Evolutionary conservation across 371 early-diverging fungal genomes (phyloP).

Genomic region (Blyttiomyces sp.): DNA sequence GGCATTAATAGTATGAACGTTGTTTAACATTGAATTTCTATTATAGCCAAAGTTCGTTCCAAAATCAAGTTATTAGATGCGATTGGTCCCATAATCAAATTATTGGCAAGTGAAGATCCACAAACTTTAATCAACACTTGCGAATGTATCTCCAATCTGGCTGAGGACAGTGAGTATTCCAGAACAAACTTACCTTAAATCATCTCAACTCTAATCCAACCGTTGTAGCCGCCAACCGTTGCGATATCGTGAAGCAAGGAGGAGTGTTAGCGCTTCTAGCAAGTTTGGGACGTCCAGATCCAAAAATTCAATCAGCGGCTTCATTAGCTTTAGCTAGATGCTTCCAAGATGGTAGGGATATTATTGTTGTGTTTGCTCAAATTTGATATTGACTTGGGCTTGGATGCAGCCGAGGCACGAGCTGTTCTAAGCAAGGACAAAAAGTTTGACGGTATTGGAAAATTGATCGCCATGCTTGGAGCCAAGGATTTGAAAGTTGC

Average conservation of each 20-base stretch:
- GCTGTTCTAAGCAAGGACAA: slow-evolving; percentile 12
- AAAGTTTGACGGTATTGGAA: slow-evolving; percentile 25
- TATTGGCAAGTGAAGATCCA: slow-evolving; percentile 32
- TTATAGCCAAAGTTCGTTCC: slow-evolving; percentile 31
- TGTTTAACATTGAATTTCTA: background rate
- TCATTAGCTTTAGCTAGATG: slow-evolving; percentile 36
- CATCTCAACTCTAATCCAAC: background rate
- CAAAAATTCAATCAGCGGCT: slow-evolving; percentile 29
- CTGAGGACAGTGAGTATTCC: slow-evolving; percentile 44
- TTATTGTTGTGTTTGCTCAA: background rate
- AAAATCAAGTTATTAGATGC: slow-evolving; percentile 30
- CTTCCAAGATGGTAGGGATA: slow-evolving; percentile 41
- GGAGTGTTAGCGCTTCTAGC: slow-evolving; percentile 27
- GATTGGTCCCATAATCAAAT: slow-evolving; percentile 22
- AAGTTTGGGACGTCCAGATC: slow-evolving; percentile 28
- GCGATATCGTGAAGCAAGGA: slow-evolving; percentile 39
- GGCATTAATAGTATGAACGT: background rate
- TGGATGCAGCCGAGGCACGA: slow-evolving; percentile 18
- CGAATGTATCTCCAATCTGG: slow-evolving; percentile 43
- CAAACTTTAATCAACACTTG: slow-evolving; percentile 34
- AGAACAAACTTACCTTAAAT: background rate
- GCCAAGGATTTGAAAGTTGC: slow-evolving; percentile 42
- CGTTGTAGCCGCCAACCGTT: slow-evolving; percentile 29
- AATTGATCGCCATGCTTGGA: slow-evolving; percentile 33
- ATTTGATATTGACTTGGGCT: background rate